Evolutionary conservation across 164 flowering plant species (phyloP), one percentile per base, ranked within the genome.

Genomic region (Magnolia changhungtana): DNA sequence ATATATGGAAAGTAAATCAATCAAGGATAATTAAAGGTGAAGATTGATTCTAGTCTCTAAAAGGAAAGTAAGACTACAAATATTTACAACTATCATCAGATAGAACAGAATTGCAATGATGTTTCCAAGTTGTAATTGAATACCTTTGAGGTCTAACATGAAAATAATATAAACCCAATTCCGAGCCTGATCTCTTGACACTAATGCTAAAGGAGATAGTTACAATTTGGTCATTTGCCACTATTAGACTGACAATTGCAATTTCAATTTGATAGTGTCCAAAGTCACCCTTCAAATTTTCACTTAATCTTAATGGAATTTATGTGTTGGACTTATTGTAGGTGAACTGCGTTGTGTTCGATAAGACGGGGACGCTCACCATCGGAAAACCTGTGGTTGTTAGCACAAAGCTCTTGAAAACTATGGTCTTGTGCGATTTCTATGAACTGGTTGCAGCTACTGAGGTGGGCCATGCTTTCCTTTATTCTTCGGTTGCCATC

Each of bases 331-430:
- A 51, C 59, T 31, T 51, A 72, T 65, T 84, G 76, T 73, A 93
- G 98, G 95, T 95, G 71, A 82, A 89, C 71, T 92, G 95, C 82
- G 87, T 93, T 72, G 95, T 93, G 65, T 95, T 95, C 79, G 97
- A 95, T 86, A 92, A 95, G 85, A 95, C 98, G 1, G 97, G 98
- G 27, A 95, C 97, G 59, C 98, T 95, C 69, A 95, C 98, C 23
- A 77, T 84, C 16, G 98, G 98, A 63, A 93, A 92, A 79, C 97
- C 98, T 37, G 88, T 90, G 59, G 96, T 95, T 18, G 92, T 91
- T 16, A 86, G 59, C 74, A 88, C 96, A 61, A 88, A 76, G 81
- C 90, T 92, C 31, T 78, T 91, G 64, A 89, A 87, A 76, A 86
- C 83, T 72, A 86, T 91, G 89, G 86, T 76, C 7, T 86, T 88